Evolutionary conservation across 2,329 filamentous ascomycete species (phyloP).

Genomic region (Beauveria scarabaeidicola): DNA sequence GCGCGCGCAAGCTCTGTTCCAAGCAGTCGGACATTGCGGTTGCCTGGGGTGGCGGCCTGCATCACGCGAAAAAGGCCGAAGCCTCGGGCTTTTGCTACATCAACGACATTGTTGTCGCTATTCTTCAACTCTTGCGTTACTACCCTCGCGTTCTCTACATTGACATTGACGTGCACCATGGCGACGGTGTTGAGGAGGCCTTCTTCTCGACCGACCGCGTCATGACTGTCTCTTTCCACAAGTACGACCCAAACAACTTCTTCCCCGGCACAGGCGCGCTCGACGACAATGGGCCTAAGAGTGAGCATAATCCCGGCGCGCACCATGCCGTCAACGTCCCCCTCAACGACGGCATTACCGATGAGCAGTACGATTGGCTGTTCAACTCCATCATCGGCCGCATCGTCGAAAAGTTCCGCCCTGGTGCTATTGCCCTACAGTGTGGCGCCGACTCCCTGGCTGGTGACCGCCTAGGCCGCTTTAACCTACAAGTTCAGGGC

Average conservation of each 20-base stretch:
- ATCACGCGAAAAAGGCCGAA: slow-evolving; percentile 91
- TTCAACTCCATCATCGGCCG: slow-evolving; percentile 75
- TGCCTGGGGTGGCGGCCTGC: slow-evolving; percentile 93
- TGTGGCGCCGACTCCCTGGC: slow-evolving; percentile 93
- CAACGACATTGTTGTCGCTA: slow-evolving; percentile 94
- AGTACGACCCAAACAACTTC: slow-evolving; percentile 77
- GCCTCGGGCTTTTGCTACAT: slow-evolving; percentile 97
- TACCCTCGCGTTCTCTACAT: slow-evolving; percentile 87
- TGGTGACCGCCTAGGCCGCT: slow-evolving; percentile 85
- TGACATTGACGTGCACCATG: slow-evolving; percentile 88
- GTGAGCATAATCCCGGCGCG: slow-evolving; percentile 76
- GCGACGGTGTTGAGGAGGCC: slow-evolving; percentile 83
- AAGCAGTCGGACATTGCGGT: slow-evolving; percentile 90
- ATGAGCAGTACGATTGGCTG: slow-evolving; percentile 77
- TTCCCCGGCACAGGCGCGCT: slow-evolving; percentile 88
- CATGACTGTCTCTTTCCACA: slow-evolving; percentile 92
- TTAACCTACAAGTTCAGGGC: slow-evolving; percentile 93
- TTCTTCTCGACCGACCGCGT: slow-evolving; percentile 86
- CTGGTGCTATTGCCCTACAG: slow-evolving; percentile 84
- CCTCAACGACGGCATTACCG: slow-evolving; percentile 82
- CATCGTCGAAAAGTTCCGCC: slow-evolving; percentile 76
- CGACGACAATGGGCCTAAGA: slow-evolving; percentile 74
- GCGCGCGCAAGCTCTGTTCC: slow-evolving; percentile 79
- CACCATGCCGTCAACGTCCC: slow-evolving; percentile 89
- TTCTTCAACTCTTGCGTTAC: slow-evolving; percentile 75